Evolutionary conservation across 1,284 basidiomycete genomes (phyloP).

Genomic region (Singerocomus inundabilis): DNA sequence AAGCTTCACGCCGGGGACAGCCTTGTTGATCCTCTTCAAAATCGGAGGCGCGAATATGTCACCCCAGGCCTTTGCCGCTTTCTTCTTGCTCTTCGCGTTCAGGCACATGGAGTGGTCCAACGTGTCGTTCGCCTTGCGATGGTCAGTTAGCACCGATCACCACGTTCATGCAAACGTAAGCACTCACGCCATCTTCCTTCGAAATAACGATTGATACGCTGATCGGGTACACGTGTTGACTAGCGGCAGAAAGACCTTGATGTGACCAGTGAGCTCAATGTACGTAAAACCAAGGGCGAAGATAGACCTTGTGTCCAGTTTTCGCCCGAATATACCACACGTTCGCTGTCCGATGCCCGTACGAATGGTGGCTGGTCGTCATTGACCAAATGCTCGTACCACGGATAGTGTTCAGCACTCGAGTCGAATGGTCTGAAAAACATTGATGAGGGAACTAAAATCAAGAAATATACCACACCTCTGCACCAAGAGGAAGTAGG

Average conservation of each 20-base stretch:
- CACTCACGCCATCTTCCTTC: slow-evolving; percentile 52
- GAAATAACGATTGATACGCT: slow-evolving; percentile 52
- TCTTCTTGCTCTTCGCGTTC: slow-evolving; percentile 47
- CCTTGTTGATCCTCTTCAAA: slow-evolving; percentile 57
- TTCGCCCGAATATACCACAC: slow-evolving; percentile 65
- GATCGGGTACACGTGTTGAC: slow-evolving; percentile 40
- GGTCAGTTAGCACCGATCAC: neutral
- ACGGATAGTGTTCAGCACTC: slow-evolving; percentile 46
- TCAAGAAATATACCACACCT: slow-evolving; percentile 25
- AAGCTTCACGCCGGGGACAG: slow-evolving; percentile 62
- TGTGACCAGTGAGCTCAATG: neutral
- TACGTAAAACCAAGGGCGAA: neutral
- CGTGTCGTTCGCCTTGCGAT: slow-evolving; percentile 62
- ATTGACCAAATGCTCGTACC: slow-evolving; percentile 53
- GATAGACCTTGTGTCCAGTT: slow-evolving; percentile 69
- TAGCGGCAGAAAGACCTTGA: slow-evolving; percentile 55
- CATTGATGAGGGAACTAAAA: neutral
- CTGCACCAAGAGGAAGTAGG: slow-evolving; percentile 67
- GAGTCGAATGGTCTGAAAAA: slow-evolving; percentile 47
- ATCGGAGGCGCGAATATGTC: slow-evolving; percentile 56
- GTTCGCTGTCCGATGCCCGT: slow-evolving; percentile 55
- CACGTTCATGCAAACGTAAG: neutral
- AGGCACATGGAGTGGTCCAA: slow-evolving; percentile 71
- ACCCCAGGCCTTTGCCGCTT: slow-evolving; percentile 52
- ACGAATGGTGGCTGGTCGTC: slow-evolving; percentile 57